These are phyloP conservation scores for Globisporangium yorkense DNA, from an alignment of 352 stramenopile species.

Conservation along the genomic window DNA sequence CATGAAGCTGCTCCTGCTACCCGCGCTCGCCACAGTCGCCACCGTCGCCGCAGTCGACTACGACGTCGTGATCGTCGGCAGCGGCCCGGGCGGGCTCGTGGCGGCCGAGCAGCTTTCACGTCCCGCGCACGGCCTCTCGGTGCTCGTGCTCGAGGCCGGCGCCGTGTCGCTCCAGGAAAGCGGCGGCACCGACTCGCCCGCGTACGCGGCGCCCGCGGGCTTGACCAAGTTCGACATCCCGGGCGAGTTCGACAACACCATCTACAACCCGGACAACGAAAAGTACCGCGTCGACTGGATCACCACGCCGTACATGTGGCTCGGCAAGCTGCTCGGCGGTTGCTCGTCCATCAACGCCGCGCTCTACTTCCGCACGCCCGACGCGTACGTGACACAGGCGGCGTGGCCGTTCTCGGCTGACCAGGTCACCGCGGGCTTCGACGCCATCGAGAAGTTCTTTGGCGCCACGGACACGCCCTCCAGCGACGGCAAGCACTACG, in stretches of 20 bases:
- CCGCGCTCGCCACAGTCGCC: conserved; percentile 21
- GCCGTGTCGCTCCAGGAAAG: conserved; percentile 32
- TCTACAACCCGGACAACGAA: conserved; percentile 37
- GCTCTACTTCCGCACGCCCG: conserved; percentile 69
- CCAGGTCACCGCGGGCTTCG: conserved; percentile 55
- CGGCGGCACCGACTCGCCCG: conserved; percentile 33
- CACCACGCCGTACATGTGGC: conserved; percentile 31
- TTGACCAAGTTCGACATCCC: conserved; percentile 71
- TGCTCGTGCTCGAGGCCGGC: conserved; percentile 30
- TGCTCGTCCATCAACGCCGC: conserved; percentile 73
- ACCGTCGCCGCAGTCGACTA: conserved; percentile 15
- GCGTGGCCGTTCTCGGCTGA: conserved; percentile 36
- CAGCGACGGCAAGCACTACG: conserved; percentile 36
- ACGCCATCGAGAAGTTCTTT: conserved; percentile 33
- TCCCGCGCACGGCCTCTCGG: conserved; percentile 15
- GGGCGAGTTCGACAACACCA: conserved; percentile 48
- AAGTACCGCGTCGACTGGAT: conserved; percentile 45
- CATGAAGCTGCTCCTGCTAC: conserved; percentile 32
- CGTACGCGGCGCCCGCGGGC: conserved; percentile 31
- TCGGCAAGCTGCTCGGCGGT: conserved; percentile 73
- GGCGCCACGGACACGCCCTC: conserved; percentile 40
- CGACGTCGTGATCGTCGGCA: conserved; percentile 26
- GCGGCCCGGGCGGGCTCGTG: conserved; percentile 22
- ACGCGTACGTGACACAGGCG: conserved; percentile 34
- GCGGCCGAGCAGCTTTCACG: conserved; percentile 24